A percentile compares a stretch with the other conserved stretches of the same genome.
Evolutionary conservation across 176 grass and related monocot species (phyloP).

Genomic region (Zea mays): Zm-B73-REFERENCE-NAM-5.0 NC_050101.1:140811001-140811500

Average conservation of each 20-base stretch:
- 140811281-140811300: neutral
- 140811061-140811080: neutral
- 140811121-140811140: neutral
- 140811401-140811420: conserved; percentile 9
- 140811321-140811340: conserved; percentile 44
- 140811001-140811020: neutral
- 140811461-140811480: neutral
- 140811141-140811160: neutral
- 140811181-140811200: neutral
- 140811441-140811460: neutral
- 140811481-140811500: neutral
- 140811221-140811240: conserved; percentile 25
- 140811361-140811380: conserved; percentile 18
- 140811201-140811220: neutral
- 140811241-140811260: neutral
- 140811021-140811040: neutral
- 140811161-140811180: neutral
- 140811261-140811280: neutral
- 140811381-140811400: neutral
- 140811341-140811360: neutral
- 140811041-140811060: conserved; percentile 26
- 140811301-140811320: neutral
- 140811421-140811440: neutral
- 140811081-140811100: conserved; percentile 10
- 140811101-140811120: neutral